A percentile compares a stretch with the other conserved stretches of the same genome.
Conservation (phyloP, 2,329 filamentous ascomycete species). For the Penicillium corylophilum region DNA sequence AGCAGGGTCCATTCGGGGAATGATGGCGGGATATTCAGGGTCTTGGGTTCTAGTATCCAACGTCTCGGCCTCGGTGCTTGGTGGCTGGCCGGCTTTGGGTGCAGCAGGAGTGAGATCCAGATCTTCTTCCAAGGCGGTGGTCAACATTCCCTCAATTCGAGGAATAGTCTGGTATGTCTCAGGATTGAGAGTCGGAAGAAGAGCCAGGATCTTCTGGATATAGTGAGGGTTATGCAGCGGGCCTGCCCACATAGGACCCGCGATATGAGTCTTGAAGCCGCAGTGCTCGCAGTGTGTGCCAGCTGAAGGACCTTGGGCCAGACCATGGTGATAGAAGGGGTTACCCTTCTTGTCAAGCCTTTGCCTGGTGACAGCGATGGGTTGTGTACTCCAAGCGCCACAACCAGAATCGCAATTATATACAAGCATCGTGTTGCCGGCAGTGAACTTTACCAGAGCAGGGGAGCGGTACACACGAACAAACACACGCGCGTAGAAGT, state of each 20-base stretch:
- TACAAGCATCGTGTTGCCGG: constrained; percentile 87
- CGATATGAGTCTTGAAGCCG: constrained; percentile 79
- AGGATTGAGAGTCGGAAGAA: constrained; percentile 65
- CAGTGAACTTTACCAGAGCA: constrained; percentile 83
- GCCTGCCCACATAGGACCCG: constrained; percentile 93
- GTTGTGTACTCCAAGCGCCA: constrained; percentile 85
- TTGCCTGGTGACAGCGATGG: constrained; percentile 67
- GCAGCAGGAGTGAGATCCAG: constrained; percentile 26
- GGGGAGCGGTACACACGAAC: constrained; percentile 77
- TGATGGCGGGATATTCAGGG: constrained; percentile 30
- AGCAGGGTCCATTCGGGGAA: constrained; percentile 58
- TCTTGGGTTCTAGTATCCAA: constrained; percentile 15
- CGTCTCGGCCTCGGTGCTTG: constrained; percentile 7
- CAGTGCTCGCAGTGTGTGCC: constrained; percentile 76
- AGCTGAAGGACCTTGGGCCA: constrained; percentile 68
- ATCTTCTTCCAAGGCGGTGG: constrained; percentile 78
- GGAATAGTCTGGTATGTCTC: constrained; percentile 75
- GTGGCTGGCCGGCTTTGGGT: constrained; percentile 1
- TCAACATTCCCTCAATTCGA: constrained; percentile 87
- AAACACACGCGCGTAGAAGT: constrained; percentile 91
- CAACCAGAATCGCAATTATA: constrained; percentile 91
- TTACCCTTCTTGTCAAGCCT: constrained; percentile 68
- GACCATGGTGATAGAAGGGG: constrained; percentile 73
- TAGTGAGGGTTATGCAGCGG: constrained; percentile 83
- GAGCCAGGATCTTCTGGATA: constrained; percentile 72